Evolutionary conservation across 352 stramenopile species (phyloP).

Genomic region (Phytopythium boreale): DNA sequence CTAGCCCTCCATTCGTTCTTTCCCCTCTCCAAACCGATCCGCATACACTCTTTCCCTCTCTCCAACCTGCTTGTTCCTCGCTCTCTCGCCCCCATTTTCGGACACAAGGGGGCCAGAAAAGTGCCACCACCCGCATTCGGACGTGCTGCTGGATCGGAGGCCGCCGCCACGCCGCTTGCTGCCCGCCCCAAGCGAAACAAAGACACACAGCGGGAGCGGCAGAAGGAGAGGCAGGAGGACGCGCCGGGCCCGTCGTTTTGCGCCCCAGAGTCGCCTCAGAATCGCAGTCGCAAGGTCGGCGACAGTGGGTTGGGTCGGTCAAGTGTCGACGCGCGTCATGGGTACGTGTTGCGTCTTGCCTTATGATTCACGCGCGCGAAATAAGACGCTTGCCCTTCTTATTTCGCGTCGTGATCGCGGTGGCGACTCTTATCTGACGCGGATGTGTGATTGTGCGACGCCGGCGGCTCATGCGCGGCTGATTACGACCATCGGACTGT

Average conservation of each 20-base stretch:
- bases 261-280: background rate
- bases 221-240: background rate
- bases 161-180: background rate
- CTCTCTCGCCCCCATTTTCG: background rate
- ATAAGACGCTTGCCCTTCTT: background rate
- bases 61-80: background rate
- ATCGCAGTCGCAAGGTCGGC: background rate
- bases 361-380: background rate
- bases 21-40: constrained; percentile 1
- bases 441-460: background rate
- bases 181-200: background rate
- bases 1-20: background rate
- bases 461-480: background rate
- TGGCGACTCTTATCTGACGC: background rate
- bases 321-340: background rate
- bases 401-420: background rate
- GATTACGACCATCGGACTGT: background rate
- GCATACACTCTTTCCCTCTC: background rate
- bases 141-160: background rate
- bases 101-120: constrained; percentile 2
- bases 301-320: background rate
- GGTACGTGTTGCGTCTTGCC: background rate
- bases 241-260: background rate
- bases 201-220: background rate
- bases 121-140: background rate